phyloP scores from a whole-genome alignment of 352 stramenopile species.

The Globisporangium nodosum region DNA sequence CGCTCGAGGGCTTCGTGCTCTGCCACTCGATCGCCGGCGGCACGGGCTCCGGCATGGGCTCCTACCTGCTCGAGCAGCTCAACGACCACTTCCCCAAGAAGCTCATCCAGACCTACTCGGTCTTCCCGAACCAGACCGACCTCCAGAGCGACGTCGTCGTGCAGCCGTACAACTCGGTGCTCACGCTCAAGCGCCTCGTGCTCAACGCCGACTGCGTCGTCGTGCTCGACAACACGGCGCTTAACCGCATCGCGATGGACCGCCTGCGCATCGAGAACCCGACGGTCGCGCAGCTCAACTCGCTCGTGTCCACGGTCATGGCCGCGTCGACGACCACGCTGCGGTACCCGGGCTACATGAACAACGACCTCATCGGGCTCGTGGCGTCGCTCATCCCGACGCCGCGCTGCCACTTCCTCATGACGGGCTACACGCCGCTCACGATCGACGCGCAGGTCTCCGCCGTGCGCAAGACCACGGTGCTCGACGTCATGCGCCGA shows the following conservation, averaged over 20 bases:
- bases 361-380: constrained; percentile 99
- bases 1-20: constrained; percentile 97
- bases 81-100: constrained; percentile 99
- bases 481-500: constrained; percentile 98
- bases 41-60: constrained; percentile 98
- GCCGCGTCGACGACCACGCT: constrained; percentile 97
- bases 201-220: constrained; percentile 98
- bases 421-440: constrained; percentile 99
- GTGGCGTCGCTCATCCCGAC: constrained; percentile 98
- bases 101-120: constrained; percentile 99
- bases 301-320: constrained; percentile 99
- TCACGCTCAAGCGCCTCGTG: constrained; percentile 97
- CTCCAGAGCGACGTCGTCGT: constrained; percentile 97
- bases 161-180: constrained; percentile 99
- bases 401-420: constrained; percentile 98
- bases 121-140: constrained; percentile 96
- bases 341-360: constrained; percentile 98
- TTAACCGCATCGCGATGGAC: constrained; percentile 96
- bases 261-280: constrained; percentile 95
- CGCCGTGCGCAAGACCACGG: constrained; percentile 97
- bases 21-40: constrained; percentile 99
- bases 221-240: constrained; percentile 98
- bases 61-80: constrained; percentile 97
- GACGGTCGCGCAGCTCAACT: constrained; percentile 96
- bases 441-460: constrained; percentile 89